Percentiles rank a stretch among this genome's conserved stretches.
phyloP scores from a whole-genome alignment of 2,329 filamentous ascomycete species.

The Alternaria triticimaculans region DNA sequence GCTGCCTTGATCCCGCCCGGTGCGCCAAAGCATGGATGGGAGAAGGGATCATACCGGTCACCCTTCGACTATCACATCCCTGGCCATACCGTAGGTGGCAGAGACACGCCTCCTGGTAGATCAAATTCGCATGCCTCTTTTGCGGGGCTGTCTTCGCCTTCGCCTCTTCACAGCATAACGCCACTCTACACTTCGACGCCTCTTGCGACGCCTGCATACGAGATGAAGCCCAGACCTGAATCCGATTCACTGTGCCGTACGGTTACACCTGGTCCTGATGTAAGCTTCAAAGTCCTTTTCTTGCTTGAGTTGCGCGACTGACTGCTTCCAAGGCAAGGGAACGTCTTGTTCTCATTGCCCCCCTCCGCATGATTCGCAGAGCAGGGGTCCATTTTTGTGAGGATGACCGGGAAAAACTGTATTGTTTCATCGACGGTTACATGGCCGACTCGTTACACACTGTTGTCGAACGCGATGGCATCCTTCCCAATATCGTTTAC shows the following conservation, averaged over 20 bases:
- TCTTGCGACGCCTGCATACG: not conserved
- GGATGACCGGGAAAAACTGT: not conserved
- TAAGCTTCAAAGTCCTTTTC: not conserved
- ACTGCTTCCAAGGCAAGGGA: constrained; percentile 5
- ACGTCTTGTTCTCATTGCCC: constrained; percentile 18
- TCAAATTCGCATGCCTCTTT: not conserved
- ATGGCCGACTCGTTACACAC: constrained; percentile 14
- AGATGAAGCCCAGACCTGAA: not conserved
- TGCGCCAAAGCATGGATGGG: not conserved
- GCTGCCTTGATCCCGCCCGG: not conserved
- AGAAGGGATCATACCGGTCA: constrained; percentile 6
- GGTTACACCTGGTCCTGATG: constrained; percentile 2
- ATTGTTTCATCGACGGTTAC: constrained; percentile 12
- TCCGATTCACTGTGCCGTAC: not conserved
- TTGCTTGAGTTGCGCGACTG: not conserved
- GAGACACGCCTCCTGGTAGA: not conserved
- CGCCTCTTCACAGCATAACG: not conserved
- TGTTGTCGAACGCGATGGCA: constrained; percentile 5
- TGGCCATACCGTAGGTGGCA: not conserved
- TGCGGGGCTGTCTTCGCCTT: not conserved
- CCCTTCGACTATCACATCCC: constrained; percentile 7
- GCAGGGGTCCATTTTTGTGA: not conserved
- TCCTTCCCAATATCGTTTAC: constrained; percentile 19
- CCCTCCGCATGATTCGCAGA: constrained; percentile 13
- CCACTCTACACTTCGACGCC: not conserved